Conservation (phyloP, 192 early-diverging fungal species). For the Anaeromyces robustus region DNA sequence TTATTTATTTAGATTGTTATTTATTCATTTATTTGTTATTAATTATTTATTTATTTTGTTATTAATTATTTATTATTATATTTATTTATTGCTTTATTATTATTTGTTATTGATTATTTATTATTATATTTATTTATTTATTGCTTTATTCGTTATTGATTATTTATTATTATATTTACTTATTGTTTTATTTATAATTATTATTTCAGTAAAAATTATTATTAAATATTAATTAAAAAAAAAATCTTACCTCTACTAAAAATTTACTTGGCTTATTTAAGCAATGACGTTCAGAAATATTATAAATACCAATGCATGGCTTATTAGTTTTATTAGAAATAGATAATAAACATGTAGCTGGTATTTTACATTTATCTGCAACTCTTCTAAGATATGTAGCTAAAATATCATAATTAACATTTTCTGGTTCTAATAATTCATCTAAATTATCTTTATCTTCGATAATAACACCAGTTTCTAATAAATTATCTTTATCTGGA, state of each 20-base stretch:
- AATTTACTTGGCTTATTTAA: not conserved
- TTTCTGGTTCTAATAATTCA: not conserved
- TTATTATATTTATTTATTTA: too few species aligned
- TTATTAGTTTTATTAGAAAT: not conserved
- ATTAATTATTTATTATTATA: too few species aligned
- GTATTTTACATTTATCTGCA: not conserved
- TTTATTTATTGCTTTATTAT: too few species aligned
- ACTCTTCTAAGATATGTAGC: not conserved
- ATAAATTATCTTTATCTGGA: not conserved
- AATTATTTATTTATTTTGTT: too few species aligned
- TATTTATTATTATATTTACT: too few species aligned
- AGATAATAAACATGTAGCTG: not conserved
- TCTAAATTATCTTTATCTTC: not conserved
- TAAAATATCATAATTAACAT: not conserved
- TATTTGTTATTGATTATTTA: too few species aligned
- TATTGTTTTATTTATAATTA: too few species aligned
- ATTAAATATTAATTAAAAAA: too few species aligned
- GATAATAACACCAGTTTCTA: not conserved
- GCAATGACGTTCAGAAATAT: not conserved
- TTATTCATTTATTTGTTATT: too few species aligned
- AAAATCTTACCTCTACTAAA: not conserved
- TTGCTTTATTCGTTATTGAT: too few species aligned
- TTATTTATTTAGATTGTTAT: too few species aligned
- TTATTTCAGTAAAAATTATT: too few species aligned
- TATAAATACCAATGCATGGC: not conserved